Evolutionary conservation across 169 alveolate species (phyloP).

Genomic region (Ichthyophthirius multifiliis): DNA sequence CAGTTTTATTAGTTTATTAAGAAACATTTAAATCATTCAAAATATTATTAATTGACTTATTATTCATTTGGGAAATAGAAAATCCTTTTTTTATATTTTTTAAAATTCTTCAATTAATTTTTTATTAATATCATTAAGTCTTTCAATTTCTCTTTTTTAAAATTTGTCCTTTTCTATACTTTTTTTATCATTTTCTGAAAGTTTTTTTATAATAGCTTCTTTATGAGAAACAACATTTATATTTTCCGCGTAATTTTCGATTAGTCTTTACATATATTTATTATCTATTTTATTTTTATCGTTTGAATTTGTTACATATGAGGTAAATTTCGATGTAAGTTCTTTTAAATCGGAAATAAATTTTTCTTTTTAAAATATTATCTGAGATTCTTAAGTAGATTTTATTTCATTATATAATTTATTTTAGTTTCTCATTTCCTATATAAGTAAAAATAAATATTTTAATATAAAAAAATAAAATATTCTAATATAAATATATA

Average conservation of each 20-base stretch:
- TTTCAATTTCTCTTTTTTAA: neutral
- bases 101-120: neutral
- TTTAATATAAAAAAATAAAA: too few relatives aligned
- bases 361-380: neutral
- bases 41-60: too few relatives aligned
- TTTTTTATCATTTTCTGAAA: neutral
- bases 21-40: too few relatives aligned
- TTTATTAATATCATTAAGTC: neutral
- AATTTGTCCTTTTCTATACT: neutral
- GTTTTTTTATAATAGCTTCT: neutral
- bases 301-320: neutral
- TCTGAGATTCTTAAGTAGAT: neutral
- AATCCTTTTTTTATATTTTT: neutral
- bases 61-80: too few relatives aligned
- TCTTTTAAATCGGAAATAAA: neutral
- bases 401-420: neutral
- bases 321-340: neutral
- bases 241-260: neutral
- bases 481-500: neutral
- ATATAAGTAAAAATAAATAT: too few relatives aligned
- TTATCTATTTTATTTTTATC: neutral
- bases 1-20: too few relatives aligned
- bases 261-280: neutral
- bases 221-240: conserved; percentile 1
- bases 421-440: conserved; percentile 2